Evolutionary conservation across 108 stramenopile genomes (phyloP).

Genomic region (Mayamaea pseudoterrestris): DNA sequence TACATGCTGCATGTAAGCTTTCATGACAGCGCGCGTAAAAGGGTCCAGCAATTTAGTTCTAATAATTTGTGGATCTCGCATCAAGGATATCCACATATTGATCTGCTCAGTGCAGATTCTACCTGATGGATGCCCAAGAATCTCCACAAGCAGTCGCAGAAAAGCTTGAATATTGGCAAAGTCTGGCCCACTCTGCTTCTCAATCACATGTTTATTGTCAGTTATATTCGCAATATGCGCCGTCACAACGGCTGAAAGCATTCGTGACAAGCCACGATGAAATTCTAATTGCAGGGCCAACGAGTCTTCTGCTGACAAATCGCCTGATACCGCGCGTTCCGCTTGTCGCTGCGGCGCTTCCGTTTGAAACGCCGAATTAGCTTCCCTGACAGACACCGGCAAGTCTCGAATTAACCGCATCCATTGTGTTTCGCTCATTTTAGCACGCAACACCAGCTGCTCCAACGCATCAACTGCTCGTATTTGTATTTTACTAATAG

Average conservation of each 20-base stretch:
- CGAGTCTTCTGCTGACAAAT: conserved; percentile 16
- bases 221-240: conserved; percentile 64
- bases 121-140: conserved; percentile 69
- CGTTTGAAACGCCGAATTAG: conserved; percentile 29
- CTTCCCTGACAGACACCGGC: conserved; percentile 52
- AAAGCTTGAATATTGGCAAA: conserved; percentile 35
- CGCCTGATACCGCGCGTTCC: conserved; percentile 11
- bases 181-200: conserved; percentile 8
- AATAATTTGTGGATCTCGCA: conserved; percentile 68
- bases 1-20: conserved; percentile 51
- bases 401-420: conserved; percentile 47
- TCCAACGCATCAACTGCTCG: conserved; percentile 56
- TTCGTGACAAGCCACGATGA: conserved; percentile 50
- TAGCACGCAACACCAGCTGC: conserved; percentile 51
- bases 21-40: conserved; percentile 37
- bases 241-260: conserved; percentile 50
- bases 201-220: conserved; percentile 45
- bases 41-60: conserved; percentile 39
- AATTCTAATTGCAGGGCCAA: conserved; percentile 58
- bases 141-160: conserved; percentile 53
- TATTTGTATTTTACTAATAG: conserved; percentile 45
- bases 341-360: conserved; percentile 24
- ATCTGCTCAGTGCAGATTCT: conserved; percentile 61
- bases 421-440: conserved; percentile 59
- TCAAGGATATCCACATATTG: conserved; percentile 54